Conservation (phyloP, 2,329 filamentous ascomycete species). For the Pseudogymnoascus sp. region DNA sequence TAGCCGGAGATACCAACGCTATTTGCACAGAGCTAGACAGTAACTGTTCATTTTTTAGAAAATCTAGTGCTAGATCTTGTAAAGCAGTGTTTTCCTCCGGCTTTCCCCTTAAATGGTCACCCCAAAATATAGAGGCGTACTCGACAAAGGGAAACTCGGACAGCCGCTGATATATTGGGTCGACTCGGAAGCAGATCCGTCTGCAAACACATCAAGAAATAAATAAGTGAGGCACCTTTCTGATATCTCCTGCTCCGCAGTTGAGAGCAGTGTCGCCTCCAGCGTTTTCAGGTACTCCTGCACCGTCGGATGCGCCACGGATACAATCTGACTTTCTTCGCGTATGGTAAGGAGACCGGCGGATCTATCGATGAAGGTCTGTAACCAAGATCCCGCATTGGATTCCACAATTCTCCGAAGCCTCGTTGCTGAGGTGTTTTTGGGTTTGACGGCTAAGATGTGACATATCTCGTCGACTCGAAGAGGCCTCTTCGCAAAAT, state of each 20-base stretch:
- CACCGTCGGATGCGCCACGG: neutral
- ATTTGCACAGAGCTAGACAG: neutral
- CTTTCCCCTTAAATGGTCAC: neutral
- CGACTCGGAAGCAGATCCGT: neutral
- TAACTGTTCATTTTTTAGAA: neutral
- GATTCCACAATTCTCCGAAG: neutral
- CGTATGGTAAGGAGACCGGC: constrained; percentile 1
- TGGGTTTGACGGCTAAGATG: neutral
- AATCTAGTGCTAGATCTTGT: neutral
- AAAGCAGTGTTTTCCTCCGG: neutral
- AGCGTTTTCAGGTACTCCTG: neutral
- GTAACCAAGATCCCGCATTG: neutral
- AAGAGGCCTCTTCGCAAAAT: neutral
- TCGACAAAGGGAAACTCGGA: neutral
- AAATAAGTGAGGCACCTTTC: neutral
- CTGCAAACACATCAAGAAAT: neutral
- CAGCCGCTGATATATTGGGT: neutral
- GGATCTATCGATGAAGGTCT: neutral
- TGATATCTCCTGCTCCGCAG: neutral
- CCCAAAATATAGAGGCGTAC: neutral
- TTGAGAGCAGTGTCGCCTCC: neutral
- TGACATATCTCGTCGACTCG: neutral
- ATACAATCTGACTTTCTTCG: neutral
- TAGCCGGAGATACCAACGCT: neutral
- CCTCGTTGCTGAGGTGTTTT: neutral